Base-by-base conservation (phyloP, 1,284 basidiomycete species). In the Spongiforma sp. region DNA sequence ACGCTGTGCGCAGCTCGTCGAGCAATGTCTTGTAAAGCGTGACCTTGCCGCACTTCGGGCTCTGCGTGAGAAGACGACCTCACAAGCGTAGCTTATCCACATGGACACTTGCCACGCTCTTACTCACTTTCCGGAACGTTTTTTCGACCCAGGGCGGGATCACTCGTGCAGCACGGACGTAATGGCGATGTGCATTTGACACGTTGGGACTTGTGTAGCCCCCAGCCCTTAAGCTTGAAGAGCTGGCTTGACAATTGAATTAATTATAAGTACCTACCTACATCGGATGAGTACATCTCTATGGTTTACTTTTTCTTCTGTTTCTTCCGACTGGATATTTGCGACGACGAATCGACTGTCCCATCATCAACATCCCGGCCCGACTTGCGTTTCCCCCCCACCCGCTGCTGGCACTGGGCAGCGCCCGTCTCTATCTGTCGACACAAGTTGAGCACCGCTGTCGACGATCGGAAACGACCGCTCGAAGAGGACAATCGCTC, bases 251-350 rank as follows among this genome's bases (percentile, higher is more conserved):
- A n/a, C n/a, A n/a, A n/a, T n/a, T n/a, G n/a, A n/a, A n/a, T n/a
- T n/a, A n/a, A n/a, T n/a, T n/a, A n/a, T n/a, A n/a, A n/a, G n/a
- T n/a, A n/a, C n/a, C n/a, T 62, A 62, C 5, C 12, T 34, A 32
- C 10, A 12, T 36, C 24, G 41, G 34, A 65, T 61, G 28, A 34
- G n/a, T 76, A 74, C 69, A 73, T 71, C 73, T 21, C 24, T 12
- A 54, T 21, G 9, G n/a, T 54, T 33, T 56, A 56, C 54, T 56
- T 56, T 56, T 80, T 81, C 73, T 83, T 85, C 63, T 78, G 79
- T 75, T 85, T 89, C 79, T 87, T 90, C 67, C 82, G 82, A 73
- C 84, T 86, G 57, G 74, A 70, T 71, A 81, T 85, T 54, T 54
- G 21, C 67, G 81, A 82, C 62, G 74, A 67, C 9, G 67, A 66